Conservation (phyloP, 2,329 filamentous ascomycete species). For the Nigrospora sphaerica region DNA sequence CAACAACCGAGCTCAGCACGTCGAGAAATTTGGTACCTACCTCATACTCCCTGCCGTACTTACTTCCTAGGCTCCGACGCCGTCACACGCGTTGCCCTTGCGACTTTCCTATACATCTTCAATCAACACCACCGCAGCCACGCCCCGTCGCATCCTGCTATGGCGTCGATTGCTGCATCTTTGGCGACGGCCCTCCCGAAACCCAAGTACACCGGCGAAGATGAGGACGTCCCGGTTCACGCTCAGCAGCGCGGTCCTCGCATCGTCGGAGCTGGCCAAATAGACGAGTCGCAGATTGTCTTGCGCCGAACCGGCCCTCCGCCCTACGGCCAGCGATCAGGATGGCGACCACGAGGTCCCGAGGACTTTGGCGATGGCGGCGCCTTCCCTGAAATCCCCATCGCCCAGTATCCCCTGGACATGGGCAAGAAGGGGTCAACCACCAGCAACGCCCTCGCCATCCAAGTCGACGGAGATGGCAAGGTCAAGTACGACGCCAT, state of each 20-base stretch:
- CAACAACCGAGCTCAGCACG: no score
- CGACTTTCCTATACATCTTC: no score
- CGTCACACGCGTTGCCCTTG: no score
- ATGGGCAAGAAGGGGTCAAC: slow-evolving; percentile 77
- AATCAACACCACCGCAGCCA: no score
- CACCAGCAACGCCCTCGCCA: slow-evolving; percentile 79
- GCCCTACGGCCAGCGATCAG: slow-evolving; percentile 75
- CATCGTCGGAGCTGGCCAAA: slow-evolving; percentile 70
- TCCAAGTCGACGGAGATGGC: slow-evolving; percentile 85
- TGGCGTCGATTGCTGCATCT: slow-evolving; percentile 63
- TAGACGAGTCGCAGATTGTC: slow-evolving; percentile 82
- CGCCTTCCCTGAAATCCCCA: slow-evolving; percentile 86
- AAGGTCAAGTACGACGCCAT: slow-evolving; percentile 97
- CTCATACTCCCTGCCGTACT: no score
- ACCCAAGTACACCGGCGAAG: slow-evolving; percentile 83
- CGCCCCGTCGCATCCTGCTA: slow-evolving; percentile 23
- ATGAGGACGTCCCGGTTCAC: slow-evolving; percentile 70
- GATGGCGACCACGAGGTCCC: slow-evolving; percentile 82
- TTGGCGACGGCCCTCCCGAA: slow-evolving; percentile 78
- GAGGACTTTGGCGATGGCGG: slow-evolving; percentile 97
- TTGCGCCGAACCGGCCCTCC: slow-evolving; percentile 76
- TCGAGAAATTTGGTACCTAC: no score
- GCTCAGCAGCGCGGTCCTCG: slow-evolving; percentile 72
- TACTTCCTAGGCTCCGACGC: no score
- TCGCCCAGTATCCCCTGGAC: slow-evolving; percentile 91